Evolutionary conservation across 139 green algal genomes (phyloP).

Genomic region (Auxenochlorella pyrenoidosa): DNA sequence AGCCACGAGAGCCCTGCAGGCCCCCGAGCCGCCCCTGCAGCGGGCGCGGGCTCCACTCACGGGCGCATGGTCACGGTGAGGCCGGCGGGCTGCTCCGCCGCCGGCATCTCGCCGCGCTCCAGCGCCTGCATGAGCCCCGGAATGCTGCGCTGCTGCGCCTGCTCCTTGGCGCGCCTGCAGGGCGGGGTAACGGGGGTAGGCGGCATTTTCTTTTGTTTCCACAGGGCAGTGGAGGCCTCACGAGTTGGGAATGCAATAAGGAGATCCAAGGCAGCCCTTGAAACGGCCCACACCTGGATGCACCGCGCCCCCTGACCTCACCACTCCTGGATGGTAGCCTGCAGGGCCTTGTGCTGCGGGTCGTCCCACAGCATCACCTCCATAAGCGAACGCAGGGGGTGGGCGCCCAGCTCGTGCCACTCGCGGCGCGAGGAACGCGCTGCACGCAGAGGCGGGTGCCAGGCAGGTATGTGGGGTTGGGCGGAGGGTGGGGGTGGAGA

Average conservation of each 20-base stretch:
- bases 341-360: background rate
- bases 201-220: too few species aligned
- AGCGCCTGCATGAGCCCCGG: conserved; percentile 46
- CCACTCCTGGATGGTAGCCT: background rate
- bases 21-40: too few species aligned
- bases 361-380: conserved; percentile 17
- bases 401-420: background rate
- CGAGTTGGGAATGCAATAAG: too few species aligned
- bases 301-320: background rate
- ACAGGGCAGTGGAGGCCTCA: too few species aligned
- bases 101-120: conserved; percentile 48
- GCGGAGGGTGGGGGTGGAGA: too few species aligned
- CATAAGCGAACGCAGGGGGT: conserved; percentile 14
- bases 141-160: conserved; percentile 13
- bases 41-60: too few species aligned
- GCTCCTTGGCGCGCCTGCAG: conserved; percentile 15
- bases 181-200: background rate
- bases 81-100: conserved; percentile 58
- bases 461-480: background rate
- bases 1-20: too few species aligned
- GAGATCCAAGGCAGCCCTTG: background rate
- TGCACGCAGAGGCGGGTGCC: background rate
- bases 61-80: conserved; percentile 51
- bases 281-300: too few species aligned
- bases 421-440: background rate